Base-by-base conservation (phyloP, 352 stramenopile species). In the Phytophthora pluvialis region DNA sequence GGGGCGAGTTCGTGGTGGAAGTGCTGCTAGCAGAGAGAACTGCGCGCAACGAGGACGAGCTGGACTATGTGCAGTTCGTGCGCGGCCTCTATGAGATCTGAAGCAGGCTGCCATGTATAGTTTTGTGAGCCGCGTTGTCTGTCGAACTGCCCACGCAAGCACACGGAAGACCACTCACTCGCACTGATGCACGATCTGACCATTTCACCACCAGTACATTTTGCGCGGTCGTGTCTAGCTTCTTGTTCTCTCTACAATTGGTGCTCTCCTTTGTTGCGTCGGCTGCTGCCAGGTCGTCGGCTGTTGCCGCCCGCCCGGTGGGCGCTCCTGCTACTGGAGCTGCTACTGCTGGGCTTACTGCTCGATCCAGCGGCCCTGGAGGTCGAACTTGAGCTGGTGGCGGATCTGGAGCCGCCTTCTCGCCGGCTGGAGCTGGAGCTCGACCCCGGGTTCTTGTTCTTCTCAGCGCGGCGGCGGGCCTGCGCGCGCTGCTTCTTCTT, bases 401-500 rank as follows among this genome's bases (percentile, higher is more conserved):
- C 45, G 13, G 54, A 45, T 62, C 55, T 67, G 16, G 71, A 70
- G 32, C 54, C 76, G 12, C 54, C 62, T 33, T 66, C 60, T 59
- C 53, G 62, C 36, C 40, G 57, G 32, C 39, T 60, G 12, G 56
- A 67, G 29, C 29, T 64, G 32, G 52, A 67, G 42, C 55, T 70
- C 12, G 71, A 35, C 8, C 8, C 40, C 10, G 58, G 49, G 6
- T 75, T 46, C 51, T 63, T 77, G 73, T 91, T 91, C 65, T 88
- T 87, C 70, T 89, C 79, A 6, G 77, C 80, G 21, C 78, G 77
- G 43, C 83, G 77, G 33, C 81, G 72, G 21, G 83, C 80, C 70
- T 89, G 77, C 25, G 83, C 83, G 68, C 83, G 80, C 58, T 90
- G 83, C 62, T 81, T 77, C 39, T 80, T 77, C 71, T 86, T 86